Evolutionary conservation across 2,329 filamentous ascomycete genomes (phyloP).

Genomic region (Colletotrichum lentis): DNA sequence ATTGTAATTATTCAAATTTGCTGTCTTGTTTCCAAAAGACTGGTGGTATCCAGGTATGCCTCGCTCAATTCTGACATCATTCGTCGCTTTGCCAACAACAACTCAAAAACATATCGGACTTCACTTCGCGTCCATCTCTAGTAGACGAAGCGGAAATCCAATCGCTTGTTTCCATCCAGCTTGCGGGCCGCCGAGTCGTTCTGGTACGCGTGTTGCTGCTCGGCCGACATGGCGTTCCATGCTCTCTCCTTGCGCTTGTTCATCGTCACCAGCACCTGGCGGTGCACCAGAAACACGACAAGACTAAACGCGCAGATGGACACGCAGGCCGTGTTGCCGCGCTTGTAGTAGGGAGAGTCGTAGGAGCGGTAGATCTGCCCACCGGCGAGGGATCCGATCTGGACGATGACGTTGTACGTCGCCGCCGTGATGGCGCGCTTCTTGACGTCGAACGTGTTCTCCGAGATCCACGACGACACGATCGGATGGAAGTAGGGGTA

Average conservation of each 20-base stretch:
- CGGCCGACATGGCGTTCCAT: constrained; percentile 51
- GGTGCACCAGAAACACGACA: constrained; percentile 58
- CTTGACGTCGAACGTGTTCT: constrained; percentile 60
- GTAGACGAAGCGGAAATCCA: constrained; percentile 37
- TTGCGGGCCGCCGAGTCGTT: constrained; percentile 54
- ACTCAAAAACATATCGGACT: too few relatives aligned
- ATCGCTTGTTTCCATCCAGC: constrained; percentile 57
- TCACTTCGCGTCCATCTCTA: not conserved
- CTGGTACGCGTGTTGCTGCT: constrained; percentile 48
- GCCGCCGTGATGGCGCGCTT: constrained; percentile 58
- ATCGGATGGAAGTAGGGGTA: constrained; percentile 68
- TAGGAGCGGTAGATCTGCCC: constrained; percentile 60
- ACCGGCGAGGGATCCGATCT: constrained; percentile 54
- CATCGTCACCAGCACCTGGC: constrained; percentile 52
- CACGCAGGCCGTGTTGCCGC: constrained; percentile 65
- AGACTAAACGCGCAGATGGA: constrained; percentile 59
- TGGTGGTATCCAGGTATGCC: constrained; percentile 8
- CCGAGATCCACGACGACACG: constrained; percentile 58
- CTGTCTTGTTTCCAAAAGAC: constrained; percentile 2
- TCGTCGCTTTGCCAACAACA: not conserved
- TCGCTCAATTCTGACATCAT: too few relatives aligned
- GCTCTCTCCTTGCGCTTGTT: constrained; percentile 49
- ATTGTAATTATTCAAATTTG: not conserved
- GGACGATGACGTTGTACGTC: constrained; percentile 61
- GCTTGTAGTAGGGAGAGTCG: constrained; percentile 65